Percentiles rank a stretch among this genome's conserved stretches.
These are phyloP conservation scores for Eucalyptus erythrocorys DNA, from an alignment of 345 rosid genomes.

Conservation along the genomic window DNA sequence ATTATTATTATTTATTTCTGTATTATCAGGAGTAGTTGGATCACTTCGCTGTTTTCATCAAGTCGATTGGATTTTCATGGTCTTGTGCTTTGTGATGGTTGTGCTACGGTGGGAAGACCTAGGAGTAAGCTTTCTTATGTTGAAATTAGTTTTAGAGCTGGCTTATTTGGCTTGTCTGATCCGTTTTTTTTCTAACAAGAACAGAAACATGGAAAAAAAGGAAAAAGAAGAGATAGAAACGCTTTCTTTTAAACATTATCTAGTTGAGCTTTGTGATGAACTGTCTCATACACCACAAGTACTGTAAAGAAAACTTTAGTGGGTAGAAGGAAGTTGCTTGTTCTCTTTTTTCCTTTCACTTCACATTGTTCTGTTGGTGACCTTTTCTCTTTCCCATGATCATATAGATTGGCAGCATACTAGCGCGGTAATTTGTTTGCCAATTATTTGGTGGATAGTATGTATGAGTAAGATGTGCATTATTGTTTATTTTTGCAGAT, in stretches of 20 bases:
- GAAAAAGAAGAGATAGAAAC: not conserved
- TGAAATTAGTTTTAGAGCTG: not conserved
- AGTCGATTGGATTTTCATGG: not conserved
- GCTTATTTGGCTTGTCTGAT: not conserved
- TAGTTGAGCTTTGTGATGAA: not conserved
- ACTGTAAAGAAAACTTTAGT: not conserved
- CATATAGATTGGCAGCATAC: not conserved
- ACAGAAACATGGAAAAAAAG: not conserved
- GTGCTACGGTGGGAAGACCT: not conserved
- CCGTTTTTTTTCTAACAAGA: not conserved
- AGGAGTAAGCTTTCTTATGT: not conserved
- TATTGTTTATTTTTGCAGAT: conserved; percentile 3
- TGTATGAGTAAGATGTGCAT: not conserved
- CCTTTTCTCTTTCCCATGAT: not conserved
- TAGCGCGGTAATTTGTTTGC: not conserved
- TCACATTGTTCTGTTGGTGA: not conserved
- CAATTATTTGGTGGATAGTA: no score
- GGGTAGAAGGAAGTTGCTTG: not conserved
- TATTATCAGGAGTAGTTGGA: not conserved
- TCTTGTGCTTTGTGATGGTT: not conserved
- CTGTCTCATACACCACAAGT: not conserved
- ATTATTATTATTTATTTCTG: not conserved
- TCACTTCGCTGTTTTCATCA: not conserved
- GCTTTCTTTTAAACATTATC: not conserved
- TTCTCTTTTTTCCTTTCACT: not conserved